A percentile compares a stretch with the other conserved stretches of the same genome.
Conservation (phyloP, 495 filamentous ascomycete species). For the Talaromyces trachyspermus region DNA sequence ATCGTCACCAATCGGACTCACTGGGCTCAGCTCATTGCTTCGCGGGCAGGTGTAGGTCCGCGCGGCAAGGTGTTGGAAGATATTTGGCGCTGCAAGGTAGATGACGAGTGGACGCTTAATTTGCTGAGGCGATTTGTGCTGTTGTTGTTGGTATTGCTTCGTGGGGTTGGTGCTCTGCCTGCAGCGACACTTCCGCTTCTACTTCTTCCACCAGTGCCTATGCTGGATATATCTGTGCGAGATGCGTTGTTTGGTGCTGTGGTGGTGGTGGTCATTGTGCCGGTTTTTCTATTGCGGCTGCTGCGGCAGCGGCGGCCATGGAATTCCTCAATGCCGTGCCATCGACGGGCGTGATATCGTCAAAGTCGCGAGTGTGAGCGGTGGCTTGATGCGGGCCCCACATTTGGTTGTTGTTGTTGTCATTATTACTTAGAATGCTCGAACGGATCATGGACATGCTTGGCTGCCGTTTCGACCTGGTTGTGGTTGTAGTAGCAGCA, state of each 20-base stretch:
- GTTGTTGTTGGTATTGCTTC: constrained; percentile 1
- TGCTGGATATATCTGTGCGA: constrained; percentile 3
- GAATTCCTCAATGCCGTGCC: constrained; percentile 2
- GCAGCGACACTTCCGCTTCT: too few relatives aligned
- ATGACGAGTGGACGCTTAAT: too few relatives aligned
- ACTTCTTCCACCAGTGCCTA: neutral
- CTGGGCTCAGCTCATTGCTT: too few relatives aligned
- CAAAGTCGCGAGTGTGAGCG: constrained; percentile 9
- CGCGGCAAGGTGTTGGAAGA: too few relatives aligned
- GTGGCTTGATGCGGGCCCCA: constrained; percentile 13
- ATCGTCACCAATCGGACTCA: neutral
- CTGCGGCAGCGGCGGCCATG: neutral
- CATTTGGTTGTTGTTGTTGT: constrained; percentile 6
- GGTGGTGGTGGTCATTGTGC: neutral
- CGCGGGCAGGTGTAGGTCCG: too few relatives aligned
- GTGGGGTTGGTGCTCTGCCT: neutral
- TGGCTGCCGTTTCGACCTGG: neutral
- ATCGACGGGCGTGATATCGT: constrained; percentile 10
- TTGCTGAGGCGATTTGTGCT: neutral
- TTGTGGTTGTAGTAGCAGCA: too few relatives aligned
- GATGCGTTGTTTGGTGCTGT: constrained; percentile 2
- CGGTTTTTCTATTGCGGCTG: neutral
- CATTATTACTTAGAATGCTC: neutral
- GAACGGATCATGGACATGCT: constrained; percentile 4
- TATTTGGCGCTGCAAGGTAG: neutral